Base-by-base conservation (phyloP, 257 asterid species). In the Avicennia marina region DNA sequence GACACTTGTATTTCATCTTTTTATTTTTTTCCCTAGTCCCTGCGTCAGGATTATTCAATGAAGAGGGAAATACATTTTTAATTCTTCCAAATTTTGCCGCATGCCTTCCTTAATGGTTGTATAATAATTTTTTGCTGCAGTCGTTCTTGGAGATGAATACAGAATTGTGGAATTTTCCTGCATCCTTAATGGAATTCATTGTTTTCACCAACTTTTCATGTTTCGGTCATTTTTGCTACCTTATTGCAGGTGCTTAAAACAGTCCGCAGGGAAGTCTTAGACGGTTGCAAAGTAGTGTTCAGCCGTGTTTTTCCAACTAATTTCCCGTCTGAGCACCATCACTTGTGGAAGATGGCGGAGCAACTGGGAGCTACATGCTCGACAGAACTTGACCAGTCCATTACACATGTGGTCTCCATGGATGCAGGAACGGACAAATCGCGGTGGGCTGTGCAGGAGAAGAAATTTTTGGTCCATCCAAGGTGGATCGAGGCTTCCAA, bases 401-500 rank as follows among this genome's bases (percentile, higher is more conserved):
- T 81, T 16, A 89, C 97, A 6, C 97, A 89, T 1, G 90, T 85
- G 15, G 83, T 89, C 32, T 83, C 95, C 12, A 21, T 64, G 66
- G 88, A 85, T 45, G 64, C 75, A 4, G 86, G 90, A 57, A 83
- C 94, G 6, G 81, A 79, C 20, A 80, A 82, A 63, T 82, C 96
- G 7, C 83, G 66, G 5, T 75, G 85, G 89, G 95, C 95, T 0
- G 38, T 66, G 53, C 66, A 8, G 41, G 74, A 85, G 62, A 66
- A 81, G 38, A 85, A 72, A 44, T 78, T 72, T 71, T 62, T 89
- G 66, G 95, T 89, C 22, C 76, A 69, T 66, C 94, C 97, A 0
- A 58, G 63, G 32, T 85, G 97, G 97, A 70, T 86, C 34, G 89
- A 85, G 49, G 91, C 97, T 62, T 72, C 89, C 64, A 78, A 75